These are phyloP conservation scores for Mesembryanthemum crystallinum DNA, from an alignment of 148 eudicot genomes.

Conservation along the genomic window DNA sequence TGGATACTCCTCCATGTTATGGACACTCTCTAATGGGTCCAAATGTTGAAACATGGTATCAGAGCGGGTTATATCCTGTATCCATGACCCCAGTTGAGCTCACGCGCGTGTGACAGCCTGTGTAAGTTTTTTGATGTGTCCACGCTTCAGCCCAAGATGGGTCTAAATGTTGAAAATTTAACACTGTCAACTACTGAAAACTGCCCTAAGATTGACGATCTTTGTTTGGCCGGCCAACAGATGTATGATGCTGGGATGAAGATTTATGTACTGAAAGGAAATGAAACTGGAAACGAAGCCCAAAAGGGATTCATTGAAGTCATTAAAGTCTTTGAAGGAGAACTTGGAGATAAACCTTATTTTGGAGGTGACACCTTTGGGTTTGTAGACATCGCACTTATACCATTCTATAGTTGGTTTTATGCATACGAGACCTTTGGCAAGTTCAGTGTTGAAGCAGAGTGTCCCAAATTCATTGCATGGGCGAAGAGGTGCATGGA, in stretches of 20 bases:
- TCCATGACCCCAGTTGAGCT: too few species aligned
- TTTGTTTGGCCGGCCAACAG: conserved; percentile 1
- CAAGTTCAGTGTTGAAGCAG: conserved; percentile 3
- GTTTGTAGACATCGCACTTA: background rate
- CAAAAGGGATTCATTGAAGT: background rate
- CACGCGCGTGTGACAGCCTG: too few species aligned
- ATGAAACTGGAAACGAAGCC: conserved; percentile 1
- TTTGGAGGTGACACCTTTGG: conserved; percentile 3
- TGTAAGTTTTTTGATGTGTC: too few species aligned
- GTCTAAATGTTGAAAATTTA: too few species aligned
- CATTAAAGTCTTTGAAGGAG: background rate
- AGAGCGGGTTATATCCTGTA: too few species aligned
- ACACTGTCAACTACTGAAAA: too few species aligned
- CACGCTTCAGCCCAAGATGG: too few species aligned
- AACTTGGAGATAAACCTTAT: background rate
- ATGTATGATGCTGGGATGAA: background rate
- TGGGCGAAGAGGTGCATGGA: conserved; percentile 12
- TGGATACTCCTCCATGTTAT: too few species aligned
- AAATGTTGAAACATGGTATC: too few species aligned
- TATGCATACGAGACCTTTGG: conserved; percentile 3
- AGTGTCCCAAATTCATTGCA: background rate
- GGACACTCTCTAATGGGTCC: too few species aligned
- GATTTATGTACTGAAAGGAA: background rate
- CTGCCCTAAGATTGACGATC: too few species aligned
- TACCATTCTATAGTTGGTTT: conserved; percentile 12